Evolutionary conservation across 805 yeast species (phyloP).

Genomic region (Maudiozyma turicensis): DNA sequence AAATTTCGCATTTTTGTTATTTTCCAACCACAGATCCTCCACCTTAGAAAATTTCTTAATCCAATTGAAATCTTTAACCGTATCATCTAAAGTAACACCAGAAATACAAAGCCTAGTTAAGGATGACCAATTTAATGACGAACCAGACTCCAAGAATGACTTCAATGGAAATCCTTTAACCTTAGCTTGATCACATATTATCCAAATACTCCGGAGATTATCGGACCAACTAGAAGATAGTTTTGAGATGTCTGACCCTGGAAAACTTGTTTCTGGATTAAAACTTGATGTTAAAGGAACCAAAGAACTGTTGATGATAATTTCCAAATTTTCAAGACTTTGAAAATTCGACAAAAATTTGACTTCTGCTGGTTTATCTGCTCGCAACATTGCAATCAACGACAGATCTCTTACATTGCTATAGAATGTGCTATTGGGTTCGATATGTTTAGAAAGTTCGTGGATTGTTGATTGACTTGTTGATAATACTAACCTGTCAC

Average conservation of each 20-base stretch:
- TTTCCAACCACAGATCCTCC: slow-evolving; percentile 25
- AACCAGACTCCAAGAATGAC: slow-evolving; percentile 5
- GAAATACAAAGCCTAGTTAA: slow-evolving; percentile 6
- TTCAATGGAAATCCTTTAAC: slow-evolving; percentile 13
- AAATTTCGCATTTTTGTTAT: slow-evolving; percentile 16
- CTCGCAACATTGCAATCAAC: slow-evolving; percentile 10
- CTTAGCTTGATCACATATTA: slow-evolving; percentile 17
- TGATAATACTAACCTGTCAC: slow-evolving; percentile 11
- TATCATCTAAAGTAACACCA: slow-evolving; percentile 12
- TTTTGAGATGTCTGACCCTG: slow-evolving; percentile 1
- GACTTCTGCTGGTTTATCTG: slow-evolving; percentile 15
- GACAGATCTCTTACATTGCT: slow-evolving; percentile 12
- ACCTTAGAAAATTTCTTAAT: slow-evolving; percentile 13
- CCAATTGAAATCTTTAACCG: slow-evolving; percentile 15
- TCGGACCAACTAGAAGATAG: slow-evolving; percentile 9
- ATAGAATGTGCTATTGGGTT: slow-evolving; percentile 6
- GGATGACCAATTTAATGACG: not conserved
- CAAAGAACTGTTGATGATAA: slow-evolving; percentile 13
- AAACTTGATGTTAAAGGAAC: slow-evolving; percentile 7
- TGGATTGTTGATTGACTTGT: slow-evolving; percentile 16
- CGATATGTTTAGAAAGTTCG: slow-evolving; percentile 9
- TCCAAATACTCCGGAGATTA: slow-evolving; percentile 13
- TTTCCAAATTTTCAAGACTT: slow-evolving; percentile 15
- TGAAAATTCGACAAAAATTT: slow-evolving; percentile 11
- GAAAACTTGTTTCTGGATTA: not conserved